phyloP scores from a whole-genome alignment of 2,329 filamentous ascomycete species.

The Stenocarpella maydis region DNA sequence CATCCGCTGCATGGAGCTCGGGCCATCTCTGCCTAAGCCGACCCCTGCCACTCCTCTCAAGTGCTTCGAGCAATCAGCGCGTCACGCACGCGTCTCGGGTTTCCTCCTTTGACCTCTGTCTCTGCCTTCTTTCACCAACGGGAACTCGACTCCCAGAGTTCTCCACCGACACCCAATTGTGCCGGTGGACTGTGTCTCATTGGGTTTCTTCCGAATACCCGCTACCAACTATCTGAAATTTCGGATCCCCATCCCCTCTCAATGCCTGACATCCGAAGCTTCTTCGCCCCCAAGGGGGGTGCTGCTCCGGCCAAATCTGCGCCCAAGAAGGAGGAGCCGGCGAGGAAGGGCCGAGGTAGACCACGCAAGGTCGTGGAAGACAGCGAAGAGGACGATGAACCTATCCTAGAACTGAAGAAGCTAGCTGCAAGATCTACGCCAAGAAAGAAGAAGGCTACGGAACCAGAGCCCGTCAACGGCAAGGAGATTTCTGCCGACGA shows the following conservation, averaged over 20 bases:
- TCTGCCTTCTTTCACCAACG: slow-evolving; percentile 3
- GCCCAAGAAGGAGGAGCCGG: slow-evolving; percentile 36
- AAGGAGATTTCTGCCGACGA: slow-evolving; percentile 63
- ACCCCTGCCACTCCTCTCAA: slow-evolving; percentile 26
- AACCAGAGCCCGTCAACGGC: slow-evolving; percentile 53
- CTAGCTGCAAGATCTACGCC: slow-evolving; percentile 56
- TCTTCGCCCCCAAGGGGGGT: slow-evolving; percentile 73
- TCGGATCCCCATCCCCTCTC: slow-evolving; percentile 13
- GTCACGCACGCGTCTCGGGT: slow-evolving; percentile 31
- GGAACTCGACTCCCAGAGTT: not conserved
- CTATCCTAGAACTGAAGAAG: slow-evolving; percentile 60
- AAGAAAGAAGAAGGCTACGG: slow-evolving; percentile 62
- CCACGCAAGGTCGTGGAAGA: slow-evolving; percentile 43
- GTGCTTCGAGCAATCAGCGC: slow-evolving; percentile 22
- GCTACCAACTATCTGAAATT: not conserved
- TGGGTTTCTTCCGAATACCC: not conserved
- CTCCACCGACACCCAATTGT: not conserved
- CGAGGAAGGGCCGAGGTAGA: slow-evolving; percentile 48
- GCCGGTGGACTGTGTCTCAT: not conserved
- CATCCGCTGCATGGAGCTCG: slow-evolving; percentile 14
- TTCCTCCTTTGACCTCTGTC: slow-evolving; percentile 1
- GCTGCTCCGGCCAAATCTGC: slow-evolving; percentile 52
- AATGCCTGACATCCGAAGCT: slow-evolving; percentile 79
- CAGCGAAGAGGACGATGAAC: slow-evolving; percentile 68
- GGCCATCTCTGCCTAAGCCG: slow-evolving; percentile 20